A percentile compares a stretch with the other conserved stretches of the same genome.
phyloP scores from a whole-genome alignment of 495 filamentous ascomycete species.

The Chaetomium cochliodes region DNA sequence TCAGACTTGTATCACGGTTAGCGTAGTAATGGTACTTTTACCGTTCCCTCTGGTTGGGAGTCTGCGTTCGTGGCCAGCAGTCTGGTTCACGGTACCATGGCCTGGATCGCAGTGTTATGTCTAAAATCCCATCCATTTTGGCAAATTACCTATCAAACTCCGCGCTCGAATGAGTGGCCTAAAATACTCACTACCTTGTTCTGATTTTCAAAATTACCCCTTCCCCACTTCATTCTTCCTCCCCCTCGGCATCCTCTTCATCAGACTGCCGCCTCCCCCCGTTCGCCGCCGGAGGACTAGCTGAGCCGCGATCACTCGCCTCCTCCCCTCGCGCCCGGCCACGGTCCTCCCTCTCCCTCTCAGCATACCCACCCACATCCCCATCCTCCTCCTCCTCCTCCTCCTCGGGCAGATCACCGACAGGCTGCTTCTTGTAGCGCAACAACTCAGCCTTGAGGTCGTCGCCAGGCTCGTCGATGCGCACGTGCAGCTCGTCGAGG shows the following conservation, averaged over 20 bases:
- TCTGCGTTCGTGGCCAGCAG: no score
- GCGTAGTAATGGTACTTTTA: neutral
- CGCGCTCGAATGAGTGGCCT: constrained; percentile 11
- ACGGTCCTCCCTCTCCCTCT: constrained; percentile 17
- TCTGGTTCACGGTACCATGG: neutral
- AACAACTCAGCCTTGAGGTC: constrained; percentile 41
- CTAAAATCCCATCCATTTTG: neutral
- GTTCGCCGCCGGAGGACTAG: constrained; percentile 18
- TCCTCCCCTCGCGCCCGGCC: constrained; percentile 1
- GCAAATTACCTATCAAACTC: constrained; percentile 5
- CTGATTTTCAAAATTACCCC: neutral
- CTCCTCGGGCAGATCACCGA: constrained; percentile 36
- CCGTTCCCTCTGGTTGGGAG: neutral
- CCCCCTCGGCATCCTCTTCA: constrained; percentile 30
- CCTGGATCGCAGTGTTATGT: neutral
- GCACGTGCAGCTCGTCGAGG: constrained; percentile 47
- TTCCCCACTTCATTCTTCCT: constrained; percentile 17
- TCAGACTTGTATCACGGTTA: neutral
- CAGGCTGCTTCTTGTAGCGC: constrained; percentile 43
- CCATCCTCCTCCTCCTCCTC: constrained; percentile 26
- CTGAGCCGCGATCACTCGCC: neutral
- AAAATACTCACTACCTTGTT: neutral
- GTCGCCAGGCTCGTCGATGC: constrained; percentile 44
- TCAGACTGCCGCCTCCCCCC: constrained; percentile 5
- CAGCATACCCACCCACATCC: constrained; percentile 20